Percentiles rank a stretch among this genome's conserved stretches.
These are phyloP conservation scores for Globisporangium okanoganense DNA, from an alignment of 352 stramenopile species.

Conservation along the genomic window DNA sequence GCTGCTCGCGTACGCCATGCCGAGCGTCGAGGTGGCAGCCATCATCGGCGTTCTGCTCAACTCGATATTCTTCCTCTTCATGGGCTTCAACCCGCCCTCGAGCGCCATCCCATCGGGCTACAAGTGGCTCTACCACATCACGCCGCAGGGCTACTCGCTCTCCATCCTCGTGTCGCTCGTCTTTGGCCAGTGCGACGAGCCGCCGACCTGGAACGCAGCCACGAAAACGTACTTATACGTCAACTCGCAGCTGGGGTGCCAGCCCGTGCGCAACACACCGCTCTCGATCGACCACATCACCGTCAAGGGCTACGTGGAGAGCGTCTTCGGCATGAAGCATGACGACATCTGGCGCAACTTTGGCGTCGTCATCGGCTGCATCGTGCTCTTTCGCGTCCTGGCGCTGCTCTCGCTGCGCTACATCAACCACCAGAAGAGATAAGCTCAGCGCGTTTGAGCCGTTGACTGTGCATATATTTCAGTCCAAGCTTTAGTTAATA, in stretches of 20 bases:
- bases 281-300: conserved; percentile 7
- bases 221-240: conserved; percentile 6
- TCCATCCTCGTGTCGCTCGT: conserved; percentile 14
- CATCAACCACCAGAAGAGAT: conserved; percentile 21
- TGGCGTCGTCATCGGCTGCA: conserved; percentile 16
- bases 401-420: conserved; percentile 17
- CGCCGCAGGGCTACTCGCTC: conserved; percentile 14
- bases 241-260: conserved; percentile 14
- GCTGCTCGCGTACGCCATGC: conserved; percentile 17
- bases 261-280: conserved; percentile 15
- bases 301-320: conserved; percentile 15
- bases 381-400: conserved; percentile 18
- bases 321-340: conserved; percentile 20
- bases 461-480: too few relatives aligned
- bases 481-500: too few relatives aligned
- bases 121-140: conserved; percentile 17
- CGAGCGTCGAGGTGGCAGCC: conserved; percentile 19
- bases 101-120: background rate
- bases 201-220: conserved; percentile 6
- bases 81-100: conserved; percentile 20
- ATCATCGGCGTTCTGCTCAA: conserved; percentile 25
- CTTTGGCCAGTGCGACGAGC: conserved; percentile 11
- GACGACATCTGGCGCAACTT: conserved; percentile 16
- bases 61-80: conserved; percentile 25
- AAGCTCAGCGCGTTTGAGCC: too few relatives aligned